Evolutionary conservation across 495 filamentous ascomycete genomes (phyloP).

Genomic region (Chaetomidium leptoderma): DNA sequence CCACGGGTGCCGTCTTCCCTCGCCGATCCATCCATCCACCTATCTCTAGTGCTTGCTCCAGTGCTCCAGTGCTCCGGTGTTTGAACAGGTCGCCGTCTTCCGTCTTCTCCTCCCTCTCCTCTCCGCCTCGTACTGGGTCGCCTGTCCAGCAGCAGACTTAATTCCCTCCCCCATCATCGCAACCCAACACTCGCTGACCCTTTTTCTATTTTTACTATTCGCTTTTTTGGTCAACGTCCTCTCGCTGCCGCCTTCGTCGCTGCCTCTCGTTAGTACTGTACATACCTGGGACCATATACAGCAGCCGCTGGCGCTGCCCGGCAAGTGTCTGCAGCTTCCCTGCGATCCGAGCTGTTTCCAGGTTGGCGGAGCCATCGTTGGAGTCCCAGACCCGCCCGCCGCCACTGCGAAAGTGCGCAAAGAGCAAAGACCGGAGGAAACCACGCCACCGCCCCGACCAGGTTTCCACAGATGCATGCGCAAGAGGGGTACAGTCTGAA

Average conservation of each 20-base stretch:
- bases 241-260: constrained; percentile 17
- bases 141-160: constrained; percentile 1
- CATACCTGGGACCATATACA: too few relatives aligned
- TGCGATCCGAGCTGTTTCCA: not conserved
- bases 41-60: not conserved
- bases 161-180: constrained; percentile 4
- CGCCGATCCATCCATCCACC: constrained; percentile 13
- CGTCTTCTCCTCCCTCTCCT: not conserved
- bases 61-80: not conserved
- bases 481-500: not conserved
- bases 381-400: not conserved
- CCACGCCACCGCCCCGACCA: not conserved
- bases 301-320: not conserved
- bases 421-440: not conserved
- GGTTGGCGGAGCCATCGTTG: not conserved
- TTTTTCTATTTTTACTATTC: constrained; percentile 4
- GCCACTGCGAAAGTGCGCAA: not conserved
- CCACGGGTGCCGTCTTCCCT: constrained; percentile 7
- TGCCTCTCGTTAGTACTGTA: constrained; percentile 8
- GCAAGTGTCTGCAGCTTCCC: not conserved
- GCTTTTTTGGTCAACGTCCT: constrained; percentile 2
- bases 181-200: constrained; percentile 19
- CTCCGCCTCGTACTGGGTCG: constrained; percentile 1
- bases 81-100: not conserved
- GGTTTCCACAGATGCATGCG: not conserved